phyloP scores from a whole-genome alignment of 2,329 filamentous ascomycete genomes.

The Acephala macrosclerotiorum region DNA sequence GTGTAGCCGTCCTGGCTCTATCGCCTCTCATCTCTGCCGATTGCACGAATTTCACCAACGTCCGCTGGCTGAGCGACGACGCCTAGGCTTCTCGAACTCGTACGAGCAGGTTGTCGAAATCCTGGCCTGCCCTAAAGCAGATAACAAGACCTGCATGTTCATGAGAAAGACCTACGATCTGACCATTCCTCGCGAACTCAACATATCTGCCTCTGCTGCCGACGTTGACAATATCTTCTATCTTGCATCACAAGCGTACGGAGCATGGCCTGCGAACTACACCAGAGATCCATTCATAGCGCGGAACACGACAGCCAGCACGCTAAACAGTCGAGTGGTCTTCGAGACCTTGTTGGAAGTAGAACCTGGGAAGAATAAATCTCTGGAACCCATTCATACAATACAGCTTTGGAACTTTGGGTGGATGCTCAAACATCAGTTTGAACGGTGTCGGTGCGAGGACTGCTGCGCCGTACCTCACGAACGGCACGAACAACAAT shows the following conservation, averaged over 20 bases:
- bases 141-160: not conserved
- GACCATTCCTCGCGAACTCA: not conserved
- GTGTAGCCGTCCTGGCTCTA: not conserved
- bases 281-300: not conserved
- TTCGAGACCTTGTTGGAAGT: not conserved
- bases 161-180: not conserved
- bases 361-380: slow-evolving; percentile 1
- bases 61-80: not conserved
- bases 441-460: not conserved
- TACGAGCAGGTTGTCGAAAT: not conserved
- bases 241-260: not conserved
- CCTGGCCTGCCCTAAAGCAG: not conserved
- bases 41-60: not conserved
- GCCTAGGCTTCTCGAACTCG: slow-evolving; percentile 7
- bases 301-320: not conserved
- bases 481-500: not conserved
- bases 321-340: not conserved
- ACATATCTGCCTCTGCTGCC: not conserved
- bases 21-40: not conserved
- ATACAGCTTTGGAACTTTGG: not conserved
- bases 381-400: not conserved
- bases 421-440: not conserved
- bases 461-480: not conserved
- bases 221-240: not conserved
- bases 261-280: not conserved